phyloP scores from a whole-genome alignment of 352 stramenopile species.

The Phytophthora idaei region DNA sequence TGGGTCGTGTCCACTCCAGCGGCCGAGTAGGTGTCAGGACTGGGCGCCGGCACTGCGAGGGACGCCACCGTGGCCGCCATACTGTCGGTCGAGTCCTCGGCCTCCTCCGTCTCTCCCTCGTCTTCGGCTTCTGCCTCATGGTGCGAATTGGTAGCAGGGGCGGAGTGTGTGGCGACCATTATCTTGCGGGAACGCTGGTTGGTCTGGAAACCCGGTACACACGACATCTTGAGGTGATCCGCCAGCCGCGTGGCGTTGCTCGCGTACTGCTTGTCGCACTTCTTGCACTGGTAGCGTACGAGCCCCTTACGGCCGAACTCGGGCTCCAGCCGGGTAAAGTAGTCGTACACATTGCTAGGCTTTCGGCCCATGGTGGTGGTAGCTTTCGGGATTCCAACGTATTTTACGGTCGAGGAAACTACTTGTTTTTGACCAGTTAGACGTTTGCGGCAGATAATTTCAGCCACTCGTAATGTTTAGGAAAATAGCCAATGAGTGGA shows the following conservation, averaged over 20 bases:
- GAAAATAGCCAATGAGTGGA: background rate
- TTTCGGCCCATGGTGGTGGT: conserved; percentile 65
- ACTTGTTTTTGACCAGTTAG: background rate
- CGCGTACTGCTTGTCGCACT: conserved; percentile 88
- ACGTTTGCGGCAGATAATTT: background rate
- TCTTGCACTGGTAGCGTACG: conserved; percentile 89
- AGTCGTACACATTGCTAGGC: conserved; percentile 88
- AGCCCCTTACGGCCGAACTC: conserved; percentile 64
- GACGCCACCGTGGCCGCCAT: conserved; percentile 21
- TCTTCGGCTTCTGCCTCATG: conserved; percentile 10
- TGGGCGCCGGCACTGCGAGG: conserved; percentile 33
- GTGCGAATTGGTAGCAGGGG: background rate
- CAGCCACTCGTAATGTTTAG: background rate
- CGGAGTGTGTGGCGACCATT: background rate
- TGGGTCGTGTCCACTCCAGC: conserved; percentile 19
- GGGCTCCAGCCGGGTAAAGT: conserved; percentile 78
- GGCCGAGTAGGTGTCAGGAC: conserved; percentile 11
- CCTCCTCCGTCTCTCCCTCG: conserved; percentile 5
- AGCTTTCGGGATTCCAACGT: background rate
- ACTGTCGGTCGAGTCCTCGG: conserved; percentile 3
- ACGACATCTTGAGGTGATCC: conserved; percentile 80
- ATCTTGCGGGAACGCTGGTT: conserved; percentile 57
- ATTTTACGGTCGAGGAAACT: conserved; percentile 9
- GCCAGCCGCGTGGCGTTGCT: conserved; percentile 83
- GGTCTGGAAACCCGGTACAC: conserved; percentile 76